Base-by-base conservation (phyloP, 305 asterid species). In the Fraxinus velutina region DNA sequence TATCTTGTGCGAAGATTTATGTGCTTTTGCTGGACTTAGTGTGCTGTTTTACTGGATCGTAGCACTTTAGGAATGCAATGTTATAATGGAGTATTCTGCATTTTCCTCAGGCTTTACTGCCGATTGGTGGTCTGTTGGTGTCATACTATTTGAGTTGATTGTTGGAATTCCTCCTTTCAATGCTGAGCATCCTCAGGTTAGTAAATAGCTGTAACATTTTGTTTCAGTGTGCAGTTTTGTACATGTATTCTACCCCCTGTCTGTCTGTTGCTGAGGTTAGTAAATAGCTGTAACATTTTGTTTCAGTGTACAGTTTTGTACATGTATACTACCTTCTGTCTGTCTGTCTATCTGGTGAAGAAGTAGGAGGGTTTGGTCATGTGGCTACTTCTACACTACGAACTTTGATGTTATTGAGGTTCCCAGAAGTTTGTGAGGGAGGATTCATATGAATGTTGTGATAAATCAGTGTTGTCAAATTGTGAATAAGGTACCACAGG, bases 81-180 rank as follows among this genome's bases (percentile, higher is more conserved):
- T 47, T 57, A 19, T 82, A 36, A 79, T 84, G 29, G 81, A 78
- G 82, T 22, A 81, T 77, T 78, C 81, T 87, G 73, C 76, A 55
- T 82, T 86, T 88, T 82, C 79, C 77, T 83, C 96, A 96, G 99
- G 92, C 76, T 92, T 88, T 81, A 92, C 97, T 62, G 99, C 99
- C 73, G 99, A 96, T 91, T 96, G 99, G 99, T 96, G 99, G 99
- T 96, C 99, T 36, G 99, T 96, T 74, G 99, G 99, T 77, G 97
- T 96, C 84, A 93, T 96, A 82, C 89, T 96, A 71, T 96, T 96
- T 72, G 99, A 96, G 93, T 80, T 96, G 93, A 92, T 96, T 86
- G 98, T 94, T 86, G 99, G 99, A 81, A 93, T 96, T 86, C 98
- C 99, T 71, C 98, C 99, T 76, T 96, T 96, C 91, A 96, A 96